A percentile compares a stretch with the other conserved stretches of the same genome.
Conservation (phyloP, 1,284 basidiomycete genomes). For the Ceratobasidium sp. region DNA sequence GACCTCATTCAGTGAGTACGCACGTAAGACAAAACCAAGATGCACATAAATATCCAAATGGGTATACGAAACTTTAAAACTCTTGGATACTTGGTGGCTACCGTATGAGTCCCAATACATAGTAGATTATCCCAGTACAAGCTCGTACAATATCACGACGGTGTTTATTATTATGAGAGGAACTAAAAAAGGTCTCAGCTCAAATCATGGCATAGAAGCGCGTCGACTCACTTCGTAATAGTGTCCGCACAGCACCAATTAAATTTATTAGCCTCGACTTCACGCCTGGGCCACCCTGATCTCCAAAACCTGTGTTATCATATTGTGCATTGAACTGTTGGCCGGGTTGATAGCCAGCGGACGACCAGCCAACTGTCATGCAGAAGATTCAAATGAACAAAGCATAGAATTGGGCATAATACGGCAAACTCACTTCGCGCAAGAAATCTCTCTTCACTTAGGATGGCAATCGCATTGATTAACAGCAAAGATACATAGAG, state of each 20-base stretch:
- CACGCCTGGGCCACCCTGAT: constrained; percentile 69
- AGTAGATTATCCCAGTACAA: constrained; percentile 65
- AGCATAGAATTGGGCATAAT: constrained; percentile 38
- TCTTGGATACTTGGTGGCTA: neutral
- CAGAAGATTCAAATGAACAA: constrained; percentile 40
- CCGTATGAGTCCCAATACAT: neutral
- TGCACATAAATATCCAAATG: neutral
- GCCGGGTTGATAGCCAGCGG: constrained; percentile 54
- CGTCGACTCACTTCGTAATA: constrained; percentile 85
- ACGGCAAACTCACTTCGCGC: constrained; percentile 78
- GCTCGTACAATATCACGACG: constrained; percentile 82
- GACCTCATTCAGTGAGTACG: neutral
- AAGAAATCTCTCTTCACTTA: constrained; percentile 95
- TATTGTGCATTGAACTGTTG: constrained; percentile 60
- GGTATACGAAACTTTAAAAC: neutral
- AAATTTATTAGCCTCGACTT: constrained; percentile 91
- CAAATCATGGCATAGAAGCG: neutral
- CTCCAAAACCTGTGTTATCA: constrained; percentile 63
- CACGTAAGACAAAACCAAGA: neutral
- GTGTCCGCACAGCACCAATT: constrained; percentile 91
- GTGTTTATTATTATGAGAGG: constrained; percentile 87
- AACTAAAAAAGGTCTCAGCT: constrained; percentile 63
- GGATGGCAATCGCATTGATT: constrained; percentile 91
- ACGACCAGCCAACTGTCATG: constrained; percentile 89
- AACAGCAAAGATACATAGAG: constrained; percentile 82